Evolutionary conservation across 2,329 filamentous ascomycete genomes (phyloP), one percentile per base, ranked within the genome.

Genomic region (Colletotrichum acutatum): DNA sequence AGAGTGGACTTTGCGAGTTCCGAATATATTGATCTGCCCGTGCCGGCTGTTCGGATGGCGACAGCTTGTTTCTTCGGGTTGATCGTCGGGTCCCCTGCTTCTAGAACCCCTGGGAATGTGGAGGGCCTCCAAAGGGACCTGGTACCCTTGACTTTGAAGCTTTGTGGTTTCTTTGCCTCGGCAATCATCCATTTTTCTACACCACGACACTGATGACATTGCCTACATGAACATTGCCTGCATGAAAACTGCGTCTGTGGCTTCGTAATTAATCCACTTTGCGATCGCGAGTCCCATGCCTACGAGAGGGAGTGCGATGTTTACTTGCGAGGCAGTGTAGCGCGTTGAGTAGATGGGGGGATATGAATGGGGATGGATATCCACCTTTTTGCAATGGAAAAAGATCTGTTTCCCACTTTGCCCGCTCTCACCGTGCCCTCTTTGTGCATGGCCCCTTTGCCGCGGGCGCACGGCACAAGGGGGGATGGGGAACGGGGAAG

Each of bases 1-100:
- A 60, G 24, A 19, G 57, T 30, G 57, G 42, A 11, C 19, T n/a
- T 37, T n/a, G 34, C 66, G 65, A 34, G 59, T 72, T 69, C 59
- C 70, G 59, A 30, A 54, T 70, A 70, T 16, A 70, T 49, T 72
- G 58, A 70, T 70, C 66, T 72, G 53, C 70, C 30, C 58, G 59
- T 2, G 19, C 54, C 28, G 59, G 59, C 59, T 54, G 54, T 64
- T 65, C 66, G 70, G 70, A 70, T 68, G 59, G 46, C 42, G 59
- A 28, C 26, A 37, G 32, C 53, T 24, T 66, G 26, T 61, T 53
- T 61, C 37, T 42, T 42, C 12, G 54, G 30, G 56, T 32, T 30
- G 62, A 60, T 71, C 62, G 30, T 42, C 14, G 22, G 19, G 1
- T 14, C 32, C 34, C 24, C 54, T 65, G 60, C 60, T 26, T 72